Conservation (phyloP, 164 flowering plant species). For the Liriodendron chinense region DNA sequence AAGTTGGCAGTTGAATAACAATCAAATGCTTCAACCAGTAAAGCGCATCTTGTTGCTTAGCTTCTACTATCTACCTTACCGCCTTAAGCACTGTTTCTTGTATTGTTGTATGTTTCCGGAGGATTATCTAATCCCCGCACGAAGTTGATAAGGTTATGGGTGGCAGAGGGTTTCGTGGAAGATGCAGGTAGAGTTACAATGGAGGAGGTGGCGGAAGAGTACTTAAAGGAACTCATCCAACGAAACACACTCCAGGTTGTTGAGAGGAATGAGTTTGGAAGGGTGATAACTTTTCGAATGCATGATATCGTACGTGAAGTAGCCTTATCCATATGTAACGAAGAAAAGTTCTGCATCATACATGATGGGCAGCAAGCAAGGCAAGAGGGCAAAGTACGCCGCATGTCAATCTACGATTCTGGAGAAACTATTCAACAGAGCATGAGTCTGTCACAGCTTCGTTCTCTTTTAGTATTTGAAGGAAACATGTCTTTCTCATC, state of each 20-base stretch:
- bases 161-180: slow-evolving; percentile 25
- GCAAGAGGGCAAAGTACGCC: background rate
- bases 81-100: slow-evolving; percentile 23
- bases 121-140: slow-evolving; percentile 9
- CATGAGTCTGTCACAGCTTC: slow-evolving; percentile 20
- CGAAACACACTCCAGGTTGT: slow-evolving; percentile 12
- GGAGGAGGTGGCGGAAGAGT: slow-evolving; percentile 11
- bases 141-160: slow-evolving; percentile 20
- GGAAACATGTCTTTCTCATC: slow-evolving; percentile 13
- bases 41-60: slow-evolving; percentile 8
- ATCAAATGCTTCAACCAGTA: background rate
- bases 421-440: slow-evolving; percentile 12
- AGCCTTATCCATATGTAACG: background rate
- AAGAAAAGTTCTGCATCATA: slow-evolving; percentile 1
- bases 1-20: slow-evolving; percentile 16
- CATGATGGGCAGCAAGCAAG: background rate
- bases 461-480: slow-evolving; percentile 32
- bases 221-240: slow-evolving; percentile 11
- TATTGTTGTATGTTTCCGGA: slow-evolving; percentile 24
- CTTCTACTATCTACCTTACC: slow-evolving; percentile 13
- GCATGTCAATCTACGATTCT: background rate
- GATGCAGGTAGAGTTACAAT: background rate
- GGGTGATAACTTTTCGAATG: background rate
- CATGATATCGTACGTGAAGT: slow-evolving; percentile 22
- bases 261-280: background rate